Evolutionary conservation across 345 rosid genomes (phyloP).

Genomic region (Melastoma malabathricum): DNA sequence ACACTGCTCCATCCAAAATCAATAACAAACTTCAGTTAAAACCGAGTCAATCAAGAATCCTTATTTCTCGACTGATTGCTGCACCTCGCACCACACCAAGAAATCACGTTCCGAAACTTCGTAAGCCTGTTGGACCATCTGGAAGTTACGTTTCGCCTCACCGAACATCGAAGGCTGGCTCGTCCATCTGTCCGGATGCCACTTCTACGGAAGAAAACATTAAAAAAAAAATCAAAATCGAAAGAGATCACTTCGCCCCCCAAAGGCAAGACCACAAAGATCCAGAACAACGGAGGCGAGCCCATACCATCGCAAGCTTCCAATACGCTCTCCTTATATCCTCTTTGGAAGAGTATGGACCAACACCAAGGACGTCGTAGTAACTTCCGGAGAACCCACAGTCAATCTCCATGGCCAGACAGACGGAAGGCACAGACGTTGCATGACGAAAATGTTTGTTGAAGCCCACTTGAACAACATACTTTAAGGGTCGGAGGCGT

Average conservation of each 20-base stretch:
- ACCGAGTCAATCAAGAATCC: background rate
- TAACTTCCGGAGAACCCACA: conserved; percentile 2
- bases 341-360: conserved; percentile 20
- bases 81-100: too few relatives aligned
- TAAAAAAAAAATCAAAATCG: too few relatives aligned
- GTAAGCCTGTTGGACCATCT: conserved; percentile 51
- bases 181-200: conserved; percentile 60
- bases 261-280: background rate
- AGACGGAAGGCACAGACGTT: too few relatives aligned
- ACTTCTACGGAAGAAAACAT: conserved; percentile 20
- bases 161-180: conserved; percentile 26
- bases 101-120: conserved; percentile 18
- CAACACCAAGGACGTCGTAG: conserved; percentile 37
- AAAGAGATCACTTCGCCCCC: too few relatives aligned
- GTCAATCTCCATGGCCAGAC: too few relatives aligned
- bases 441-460: too few relatives aligned
- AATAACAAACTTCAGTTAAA: background rate
- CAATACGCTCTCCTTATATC: conserved; percentile 45
- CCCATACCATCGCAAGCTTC: conserved; percentile 45
- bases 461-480: too few relatives aligned
- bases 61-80: too few relatives aligned
- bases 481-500: too few relatives aligned
- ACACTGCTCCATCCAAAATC: conserved; percentile 13
- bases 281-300: background rate
- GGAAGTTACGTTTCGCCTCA: conserved; percentile 40